Evolutionary conservation across 2,329 filamentous ascomycete genomes (phyloP), one percentile per base, ranked within the genome.

Genomic region (Alternaria atra): DNA sequence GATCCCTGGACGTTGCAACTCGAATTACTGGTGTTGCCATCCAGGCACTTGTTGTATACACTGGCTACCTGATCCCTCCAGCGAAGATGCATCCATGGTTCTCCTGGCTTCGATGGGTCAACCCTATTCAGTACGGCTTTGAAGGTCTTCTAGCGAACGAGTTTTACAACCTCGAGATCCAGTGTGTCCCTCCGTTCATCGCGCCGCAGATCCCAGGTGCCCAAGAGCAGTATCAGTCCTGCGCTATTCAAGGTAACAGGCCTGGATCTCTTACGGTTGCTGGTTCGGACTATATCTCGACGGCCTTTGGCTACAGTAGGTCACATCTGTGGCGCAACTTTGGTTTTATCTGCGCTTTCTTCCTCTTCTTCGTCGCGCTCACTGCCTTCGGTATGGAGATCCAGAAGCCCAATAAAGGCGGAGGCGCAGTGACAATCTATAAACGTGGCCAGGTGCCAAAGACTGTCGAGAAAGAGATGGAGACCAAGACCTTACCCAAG

Each of bases 81-180:
- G 62, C 63, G 44, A 79, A 79, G 64, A 80, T 80, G 79, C 76
- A 78, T 56, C 77, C 76, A 0, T 80, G 77, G 77, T 80, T 80
- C 39, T 71, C 67, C 5, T 80, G 79, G 79, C 60, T 81, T 6
- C 60, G 71, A 8, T 81, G 79, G 75, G 74, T 82, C 63, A 81
- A 82, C 64, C 90, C 90, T 0, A 79, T 93, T 3, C 86, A 90
- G 0, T 92, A 92, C 59, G 88, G 83, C 0, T 93, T 92, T 58
- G 88, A 92, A 65, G 85, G 85, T 0, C 75, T 93, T 0, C 82
- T 92, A 70, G 82, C 88, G 0, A 93, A 93, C 67, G 90, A 93
- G 72, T 92, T 93, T 58, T 83, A 90, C 64, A 79, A 78, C 30
- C 76, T 88, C 1, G 75, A 84, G 2, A 82, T 90, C 29, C 71